Percentiles rank a stretch among this genome's conserved stretches.
Conservation (phyloP, 306 rosid species). For the Trifolium dubium region DNA sequence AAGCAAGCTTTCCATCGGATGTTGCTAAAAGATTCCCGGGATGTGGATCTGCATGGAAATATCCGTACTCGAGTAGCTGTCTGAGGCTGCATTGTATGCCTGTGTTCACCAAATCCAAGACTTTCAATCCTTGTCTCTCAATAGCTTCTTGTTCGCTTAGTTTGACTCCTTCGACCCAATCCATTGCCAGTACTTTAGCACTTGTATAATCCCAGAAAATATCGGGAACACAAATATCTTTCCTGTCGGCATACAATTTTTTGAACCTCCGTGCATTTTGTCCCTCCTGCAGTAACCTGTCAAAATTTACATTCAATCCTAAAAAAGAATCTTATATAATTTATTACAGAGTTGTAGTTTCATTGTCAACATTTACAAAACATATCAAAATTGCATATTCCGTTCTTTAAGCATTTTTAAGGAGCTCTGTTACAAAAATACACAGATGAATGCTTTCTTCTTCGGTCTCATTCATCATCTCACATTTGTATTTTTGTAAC, state of each 20-base stretch:
- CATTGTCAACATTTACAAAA: neutral
- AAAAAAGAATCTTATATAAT: slow-evolving; percentile 46
- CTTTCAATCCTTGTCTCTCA: slow-evolving; percentile 84
- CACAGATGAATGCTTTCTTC: no score
- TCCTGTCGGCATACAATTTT: slow-evolving; percentile 86
- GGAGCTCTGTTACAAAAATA: no score
- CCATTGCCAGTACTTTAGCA: slow-evolving; percentile 85
- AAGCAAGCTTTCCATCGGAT: slow-evolving; percentile 89
- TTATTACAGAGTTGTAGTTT: slow-evolving; percentile 27
- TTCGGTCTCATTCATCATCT: no score
- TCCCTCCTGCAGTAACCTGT: slow-evolving; percentile 94
- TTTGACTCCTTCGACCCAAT: slow-evolving; percentile 92
- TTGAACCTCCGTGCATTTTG: slow-evolving; percentile 85
- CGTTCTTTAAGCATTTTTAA: no score
- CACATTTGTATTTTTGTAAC: no score
- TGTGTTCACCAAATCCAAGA: slow-evolving; percentile 80
- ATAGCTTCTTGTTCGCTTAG: slow-evolving; percentile 84
- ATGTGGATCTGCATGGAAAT: slow-evolving; percentile 97
- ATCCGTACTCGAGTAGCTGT: slow-evolving; percentile 92
- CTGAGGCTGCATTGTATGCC: slow-evolving; percentile 95
- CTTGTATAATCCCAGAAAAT: slow-evolving; percentile 93
- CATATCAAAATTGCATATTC: neutral
- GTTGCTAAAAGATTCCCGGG: slow-evolving; percentile 96
- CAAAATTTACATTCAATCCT: slow-evolving; percentile 75
- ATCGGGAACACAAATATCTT: slow-evolving; percentile 85